Evolutionary conservation across 441 rosid species (phyloP), one percentile per base, ranked within the genome.

Genomic region (Arabidopsis hybrid): DNA sequence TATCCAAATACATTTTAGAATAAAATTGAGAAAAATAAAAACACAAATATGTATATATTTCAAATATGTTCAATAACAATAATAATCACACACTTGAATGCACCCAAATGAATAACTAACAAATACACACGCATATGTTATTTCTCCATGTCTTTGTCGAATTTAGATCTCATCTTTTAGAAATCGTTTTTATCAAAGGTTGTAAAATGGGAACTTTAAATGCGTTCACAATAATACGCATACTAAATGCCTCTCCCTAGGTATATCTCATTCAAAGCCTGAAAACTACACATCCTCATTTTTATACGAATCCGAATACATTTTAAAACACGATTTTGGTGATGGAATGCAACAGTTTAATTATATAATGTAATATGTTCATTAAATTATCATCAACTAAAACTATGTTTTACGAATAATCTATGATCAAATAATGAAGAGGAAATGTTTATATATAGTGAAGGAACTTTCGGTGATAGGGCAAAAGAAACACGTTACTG

Each of bases 401-500:
- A 13, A 3, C 5, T 43, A 5, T 5, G 47, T 42, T 43, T 11
- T 12, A 43, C 13, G 3, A 13, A 43, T 7, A 45, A 6, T 46
- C 51, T 14, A 16, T 47, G 21, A 46, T 0, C 17, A 45, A 45
- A 43, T 6, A 46, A 6, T 14, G 9, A 56, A 13, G 71, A 13
- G n/a, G 17, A 50, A 50, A 1, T 9, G 13, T 16, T 21, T 21
- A 21, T 21, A 2, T 21, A 16, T 7, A 35, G 47, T 17, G 4
- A 59, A 61, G 14, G n/a, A 57, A 47, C 65, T 56, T 72, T 62
- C 35, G 68, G 51, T 10, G 59, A 17, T 4, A 14, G 40, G n/a
- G n/a, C 7, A 11, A 60, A 50, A 40, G 46, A 35, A 14, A 71
- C 45, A 62, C 45, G 62, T 72, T 43, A 18, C 17, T 53, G 2